Conservation (phyloP, 495 filamentous ascomycete genomes). For the Lasiosphaeria miniovina region DNA sequence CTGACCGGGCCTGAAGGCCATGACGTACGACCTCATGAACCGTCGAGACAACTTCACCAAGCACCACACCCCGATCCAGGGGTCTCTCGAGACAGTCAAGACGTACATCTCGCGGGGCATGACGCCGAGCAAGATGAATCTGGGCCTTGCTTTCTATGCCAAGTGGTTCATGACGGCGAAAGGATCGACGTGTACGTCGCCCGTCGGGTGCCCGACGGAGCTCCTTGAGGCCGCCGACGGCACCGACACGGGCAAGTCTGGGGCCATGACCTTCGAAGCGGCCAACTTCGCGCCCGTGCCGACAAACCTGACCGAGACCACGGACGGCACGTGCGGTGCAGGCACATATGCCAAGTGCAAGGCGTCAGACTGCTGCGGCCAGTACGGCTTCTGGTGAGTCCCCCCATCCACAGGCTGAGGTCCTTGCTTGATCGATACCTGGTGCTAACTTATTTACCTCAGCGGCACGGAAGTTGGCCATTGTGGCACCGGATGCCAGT, state of each 20-base stretch:
- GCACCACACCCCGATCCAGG: conserved; percentile 55
- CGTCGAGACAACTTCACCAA: conserved; percentile 58
- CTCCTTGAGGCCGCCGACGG: conserved; percentile 56
- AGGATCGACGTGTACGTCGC: conserved; percentile 32
- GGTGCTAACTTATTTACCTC: conserved; percentile 12
- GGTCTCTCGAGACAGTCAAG: conserved; percentile 48
- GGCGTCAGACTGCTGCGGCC: conserved; percentile 15
- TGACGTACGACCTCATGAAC: conserved; percentile 69
- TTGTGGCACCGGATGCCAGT: conserved; percentile 49
- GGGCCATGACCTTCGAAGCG: conserved; percentile 50
- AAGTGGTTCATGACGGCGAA: conserved; percentile 61
- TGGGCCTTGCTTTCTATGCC: conserved; percentile 64
- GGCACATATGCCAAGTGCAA: conserved; percentile 13
- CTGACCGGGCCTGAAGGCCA: conserved; percentile 31
- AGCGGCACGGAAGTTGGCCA: conserved; percentile 39
- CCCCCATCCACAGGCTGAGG: neutral
- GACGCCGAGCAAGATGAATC: conserved; percentile 54
- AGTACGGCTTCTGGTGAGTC: conserved; percentile 23
- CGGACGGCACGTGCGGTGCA: conserved; percentile 21
- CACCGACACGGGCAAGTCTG: conserved; percentile 54
- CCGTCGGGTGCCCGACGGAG: conserved; percentile 55
- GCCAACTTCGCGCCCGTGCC: conserved; percentile 24
- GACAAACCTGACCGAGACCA: conserved; percentile 19
- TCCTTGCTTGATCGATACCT: neutral
- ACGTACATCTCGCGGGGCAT: conserved; percentile 55